Conservation (phyloP, 176 grass and related monocot genomes). For the Oryza meridionalis region DNA sequence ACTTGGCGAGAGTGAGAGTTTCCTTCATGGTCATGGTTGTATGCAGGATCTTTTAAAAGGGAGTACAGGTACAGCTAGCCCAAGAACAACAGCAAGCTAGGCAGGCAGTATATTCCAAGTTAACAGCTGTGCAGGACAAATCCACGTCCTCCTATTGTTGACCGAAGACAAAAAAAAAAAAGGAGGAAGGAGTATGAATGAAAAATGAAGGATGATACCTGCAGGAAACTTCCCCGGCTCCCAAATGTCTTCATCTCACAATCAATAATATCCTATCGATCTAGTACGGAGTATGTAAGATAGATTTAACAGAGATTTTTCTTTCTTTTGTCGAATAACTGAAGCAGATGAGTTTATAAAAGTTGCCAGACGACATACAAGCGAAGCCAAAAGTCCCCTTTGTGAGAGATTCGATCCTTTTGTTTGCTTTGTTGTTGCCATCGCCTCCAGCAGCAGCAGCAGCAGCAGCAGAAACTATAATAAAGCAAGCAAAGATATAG, state of each 20-base stretch:
- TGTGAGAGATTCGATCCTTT: constrained; percentile 17
- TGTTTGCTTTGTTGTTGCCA: neutral
- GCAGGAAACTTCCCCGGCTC: too few relatives aligned
- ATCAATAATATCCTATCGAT: too few relatives aligned
- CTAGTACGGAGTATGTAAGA: too few relatives aligned
- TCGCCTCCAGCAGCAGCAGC: neutral
- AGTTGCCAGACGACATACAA: neutral
- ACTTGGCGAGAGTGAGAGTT: too few relatives aligned
- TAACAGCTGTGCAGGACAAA: constrained; percentile 8
- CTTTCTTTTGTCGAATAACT: too few relatives aligned
- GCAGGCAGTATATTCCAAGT: constrained; percentile 19
- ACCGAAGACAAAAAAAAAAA: neutral
- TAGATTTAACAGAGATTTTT: too few relatives aligned
- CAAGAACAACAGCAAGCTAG: neutral
- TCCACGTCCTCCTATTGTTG: neutral
- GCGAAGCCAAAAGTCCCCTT: neutral
- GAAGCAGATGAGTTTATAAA: too few relatives aligned
- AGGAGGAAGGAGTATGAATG: neutral
- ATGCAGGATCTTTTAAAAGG: neutral
- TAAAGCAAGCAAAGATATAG: too few relatives aligned
- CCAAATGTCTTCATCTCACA: too few relatives aligned
- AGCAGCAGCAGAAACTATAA: too few relatives aligned
- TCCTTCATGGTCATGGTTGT: too few relatives aligned
- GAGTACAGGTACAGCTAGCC: neutral
- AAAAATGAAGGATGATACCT: neutral